phyloP scores from a whole-genome alignment of 768 basidiomycete genomes.

The Myochromella boudieri region DNA sequence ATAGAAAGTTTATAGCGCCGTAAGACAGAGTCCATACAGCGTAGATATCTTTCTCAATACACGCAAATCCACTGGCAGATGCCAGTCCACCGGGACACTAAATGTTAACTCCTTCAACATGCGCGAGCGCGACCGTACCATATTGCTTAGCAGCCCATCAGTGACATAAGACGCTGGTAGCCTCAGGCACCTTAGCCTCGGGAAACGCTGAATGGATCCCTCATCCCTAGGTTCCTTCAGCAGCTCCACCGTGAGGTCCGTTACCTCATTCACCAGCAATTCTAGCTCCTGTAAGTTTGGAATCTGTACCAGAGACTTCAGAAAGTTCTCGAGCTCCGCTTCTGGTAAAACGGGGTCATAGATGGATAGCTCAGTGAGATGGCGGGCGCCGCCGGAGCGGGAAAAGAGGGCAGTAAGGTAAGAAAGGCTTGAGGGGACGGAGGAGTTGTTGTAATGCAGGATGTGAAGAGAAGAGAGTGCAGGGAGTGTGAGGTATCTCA shows the following conservation, averaged over 20 bases:
- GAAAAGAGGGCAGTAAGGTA: slow-evolving; percentile 7
- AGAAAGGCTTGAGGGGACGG: not conserved
- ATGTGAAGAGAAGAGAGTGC: slow-evolving; percentile 1
- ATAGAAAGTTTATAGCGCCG: not conserved
- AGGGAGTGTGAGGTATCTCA: slow-evolving; percentile 2
- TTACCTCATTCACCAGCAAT: not conserved
- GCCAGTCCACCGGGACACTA: not conserved
- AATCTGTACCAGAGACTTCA: not conserved
- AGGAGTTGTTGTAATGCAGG: not conserved
- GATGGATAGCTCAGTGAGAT: slow-evolving; percentile 1
- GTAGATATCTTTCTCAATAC: not conserved
- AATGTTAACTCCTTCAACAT: slow-evolving; percentile 5
- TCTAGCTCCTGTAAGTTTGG: not conserved
- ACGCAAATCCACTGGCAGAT: not conserved
- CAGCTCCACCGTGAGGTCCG: not conserved
- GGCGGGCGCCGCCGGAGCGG: not conserved
- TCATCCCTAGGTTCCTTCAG: not conserved
- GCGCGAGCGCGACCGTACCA: slow-evolving; percentile 1
- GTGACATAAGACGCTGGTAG: slow-evolving; percentile 1
- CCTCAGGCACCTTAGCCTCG: not conserved
- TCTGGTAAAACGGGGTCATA: slow-evolving; percentile 8
- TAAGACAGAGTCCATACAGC: not conserved
- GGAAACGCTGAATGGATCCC: too few species aligned
- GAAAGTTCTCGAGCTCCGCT: not conserved
- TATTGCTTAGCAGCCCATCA: not conserved